phyloP scores from a whole-genome alignment of 2,329 filamentous ascomycete genomes.

The Alternaria sp. region DNA sequence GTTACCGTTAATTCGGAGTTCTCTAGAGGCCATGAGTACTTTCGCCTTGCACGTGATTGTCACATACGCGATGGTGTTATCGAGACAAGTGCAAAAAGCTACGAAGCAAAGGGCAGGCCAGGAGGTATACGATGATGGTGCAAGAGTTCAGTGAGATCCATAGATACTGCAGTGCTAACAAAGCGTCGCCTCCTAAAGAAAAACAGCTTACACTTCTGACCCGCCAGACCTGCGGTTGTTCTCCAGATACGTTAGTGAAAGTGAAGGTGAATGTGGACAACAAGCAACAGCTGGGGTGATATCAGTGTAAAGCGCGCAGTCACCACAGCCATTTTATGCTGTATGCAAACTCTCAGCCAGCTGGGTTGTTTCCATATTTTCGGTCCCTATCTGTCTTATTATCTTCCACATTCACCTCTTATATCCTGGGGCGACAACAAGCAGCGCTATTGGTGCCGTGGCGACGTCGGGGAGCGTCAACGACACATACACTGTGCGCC shows the following conservation, averaged over 20 bases:
- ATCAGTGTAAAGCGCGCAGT: neutral
- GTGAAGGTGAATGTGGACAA: neutral
- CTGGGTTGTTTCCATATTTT: too few relatives aligned
- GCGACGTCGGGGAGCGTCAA: neutral
- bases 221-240: neutral
- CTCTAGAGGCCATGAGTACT: too few relatives aligned
- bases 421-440: neutral
- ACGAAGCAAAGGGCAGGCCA: too few relatives aligned
- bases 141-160: too few relatives aligned
- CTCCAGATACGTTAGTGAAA: neutral
- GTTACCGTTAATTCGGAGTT: too few relatives aligned
- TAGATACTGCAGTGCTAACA: too few relatives aligned
- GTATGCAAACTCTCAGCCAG: neutral
- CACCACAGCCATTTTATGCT: neutral
- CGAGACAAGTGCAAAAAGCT: too few relatives aligned
- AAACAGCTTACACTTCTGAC: too few relatives aligned
- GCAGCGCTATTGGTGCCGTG: neutral
- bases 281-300: neutral
- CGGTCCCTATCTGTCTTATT: neutral
- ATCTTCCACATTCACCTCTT: neutral
- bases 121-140: too few relatives aligned
- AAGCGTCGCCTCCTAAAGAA: too few relatives aligned
- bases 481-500: neutral
- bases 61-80: too few relatives aligned
- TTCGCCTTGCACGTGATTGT: too few relatives aligned